Evolutionary conservation across 1,284 basidiomycete species (phyloP), one percentile per base, ranked within the genome.

Genomic region (Leccinum pseudoinsigne): DNA sequence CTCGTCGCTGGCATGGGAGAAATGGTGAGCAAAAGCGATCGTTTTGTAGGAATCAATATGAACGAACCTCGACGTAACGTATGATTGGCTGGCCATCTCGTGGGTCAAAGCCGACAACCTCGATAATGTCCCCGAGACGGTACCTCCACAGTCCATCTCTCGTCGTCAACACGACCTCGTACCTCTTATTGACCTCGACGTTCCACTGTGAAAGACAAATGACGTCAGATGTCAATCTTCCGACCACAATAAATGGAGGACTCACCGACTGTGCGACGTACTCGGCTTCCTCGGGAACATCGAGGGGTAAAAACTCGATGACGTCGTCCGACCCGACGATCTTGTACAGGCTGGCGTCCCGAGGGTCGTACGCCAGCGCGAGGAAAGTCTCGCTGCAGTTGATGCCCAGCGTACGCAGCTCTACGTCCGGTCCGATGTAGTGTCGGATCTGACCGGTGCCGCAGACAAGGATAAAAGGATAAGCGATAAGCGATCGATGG

Each of bases 131-230:
- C 9, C 62, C 72, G 9, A 74, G 64, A 21, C 61, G 64, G 51
- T 74, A 74, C 47, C 73, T 60, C 71, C 69, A 74, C 3, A 72
- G 45, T 16, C 70, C 70, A 21, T 69, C 63, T 36, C 60, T 63
- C 28, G 66, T 74, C 0, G 74, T 73, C 56, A 72, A 36, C 16
- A 73, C 59, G 2, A 71, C 58, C 14, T 72, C 66, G 26, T 71
- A 73, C 34, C 55, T 62, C 38, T 26, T 40, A 9, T 63, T 69
- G 11, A 55, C 47, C n/a, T 66, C 23, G 6, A 66, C 21, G 2
- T 66, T 64, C 64, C 67, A 73, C 72, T 73, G 45, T 50, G 26
- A 54, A 54, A n/a, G 5, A 54, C 57, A 62, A 57, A 58, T 14
- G 34, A 31, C 5, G 16, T 61, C 26, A 70, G 60, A n/a, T 5